Base-by-base conservation (phyloP, 2,329 filamentous ascomycete genomes). In the Beauveria rudraprayagi region DNA sequence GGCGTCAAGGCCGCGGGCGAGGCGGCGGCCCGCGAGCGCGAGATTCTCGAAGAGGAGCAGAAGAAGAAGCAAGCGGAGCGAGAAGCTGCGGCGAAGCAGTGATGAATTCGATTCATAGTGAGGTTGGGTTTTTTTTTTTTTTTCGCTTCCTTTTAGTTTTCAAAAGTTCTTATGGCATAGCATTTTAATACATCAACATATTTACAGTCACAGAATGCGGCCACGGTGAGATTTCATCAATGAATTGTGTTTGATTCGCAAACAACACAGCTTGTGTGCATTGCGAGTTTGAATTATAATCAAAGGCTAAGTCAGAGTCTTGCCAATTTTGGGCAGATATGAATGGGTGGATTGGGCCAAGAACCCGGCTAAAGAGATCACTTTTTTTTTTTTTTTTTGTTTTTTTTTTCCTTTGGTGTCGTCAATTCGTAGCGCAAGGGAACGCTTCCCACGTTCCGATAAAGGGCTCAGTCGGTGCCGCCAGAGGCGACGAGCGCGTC, bases 1-100 rank as follows among this genome's bases (percentile, higher is more conserved):
- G 89, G 92, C 11, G 83, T 91, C 66, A 99, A 99, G 78, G 87
- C 88, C 0, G 81, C 87, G 53, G 83, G 85, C 0, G 94, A 97
- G 73, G 84, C 83, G 40, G 82, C 84, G 14, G 82, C 85, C 47
- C 80, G 82, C 62, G 74, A 82, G 66, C 78, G 85, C 63, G 88
- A 91, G 75, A 71, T 80, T 26, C 69, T 88, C 58, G 86, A 88
- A 70, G 82, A 82, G 67, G 79, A 83, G 69, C 81, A 85, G 72
- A 74, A 76, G 43, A 67, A 67, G 48, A 79, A 76, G 67, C 80
- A 83, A 67, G 77, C 74, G 44, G 71, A 72, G 62, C 68, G 74
- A 3, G 60, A 56, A 28, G 60, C 60, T 40, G 58, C 41, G 16
- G 51, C 58, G 1, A 55, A 43, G 47, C 60, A 61, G 17, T 56